Base-by-base conservation (phyloP, 345 rosid species). In the Linum usitatissimum region DNA sequence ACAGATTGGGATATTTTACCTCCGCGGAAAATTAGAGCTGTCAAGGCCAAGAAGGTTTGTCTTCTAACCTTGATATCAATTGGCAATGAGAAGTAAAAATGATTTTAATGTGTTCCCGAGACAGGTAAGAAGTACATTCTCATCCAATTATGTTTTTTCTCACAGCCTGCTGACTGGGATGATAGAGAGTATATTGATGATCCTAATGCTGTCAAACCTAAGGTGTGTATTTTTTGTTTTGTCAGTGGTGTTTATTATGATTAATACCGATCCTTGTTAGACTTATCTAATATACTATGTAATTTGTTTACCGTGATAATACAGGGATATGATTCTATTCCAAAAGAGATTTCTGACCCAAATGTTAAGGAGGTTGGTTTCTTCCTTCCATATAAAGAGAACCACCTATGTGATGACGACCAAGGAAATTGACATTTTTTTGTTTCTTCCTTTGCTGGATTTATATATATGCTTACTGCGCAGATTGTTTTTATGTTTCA, bases 1-100 rank as follows among this genome's bases (percentile, higher is more conserved):
- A 77, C 84, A 23, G 96, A 92, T 58, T 92, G 95, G 96, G 95
- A 89, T 65, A 92, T 92, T 60, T 95, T 92, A 78, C 96, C 98
- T 51, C 98, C 98, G 0, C 79, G 71, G 18, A 92, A 83, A 78
- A 78, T 92, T 56, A 92, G 77, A 74, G 90, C 74, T 70, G 69
- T 79, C 30, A 81, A 85, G 57, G 96, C 93, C 36, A 89, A 81
- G 73, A 92, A 80, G 97, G 98, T 92, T 92, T 60, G 21, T 5
- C 31, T 3, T 58, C n/a, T 28, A 30, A 6, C 5, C 6, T 30
- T 58, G 12, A 58, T 28, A 18, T 58, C 30, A 55, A 8, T 58
- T 58, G 61, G n/a, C 38, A 1, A 34, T 34, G 5, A 34, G 8
- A 34, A 34, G 38, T 34, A 34, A 34, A 23, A 34, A 34, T 34